These are phyloP conservation scores for Xerocomellus intermedius DNA, from an alignment of 768 basidiomycete genomes.

Conservation along the genomic window DNA sequence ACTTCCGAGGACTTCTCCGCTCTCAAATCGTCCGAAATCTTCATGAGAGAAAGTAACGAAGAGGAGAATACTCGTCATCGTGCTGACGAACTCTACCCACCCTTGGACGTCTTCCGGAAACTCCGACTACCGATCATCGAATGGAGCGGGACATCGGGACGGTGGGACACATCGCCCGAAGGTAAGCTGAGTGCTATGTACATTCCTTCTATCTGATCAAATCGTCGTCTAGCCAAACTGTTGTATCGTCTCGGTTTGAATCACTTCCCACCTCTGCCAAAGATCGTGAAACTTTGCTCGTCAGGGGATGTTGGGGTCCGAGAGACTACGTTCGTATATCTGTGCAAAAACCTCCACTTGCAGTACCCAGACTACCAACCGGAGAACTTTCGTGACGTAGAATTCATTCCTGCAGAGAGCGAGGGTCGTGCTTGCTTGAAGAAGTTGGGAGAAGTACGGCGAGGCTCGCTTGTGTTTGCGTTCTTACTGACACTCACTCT, in stretches of 20 bases:
- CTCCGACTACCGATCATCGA: slow-evolving; percentile 78
- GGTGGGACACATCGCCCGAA: slow-evolving; percentile 78
- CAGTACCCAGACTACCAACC: slow-evolving; percentile 58
- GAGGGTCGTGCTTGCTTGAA: slow-evolving; percentile 50
- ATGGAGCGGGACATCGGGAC: slow-evolving; percentile 72
- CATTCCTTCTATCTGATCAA: background rate
- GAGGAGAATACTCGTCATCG: slow-evolving; percentile 45
- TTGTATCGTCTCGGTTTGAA: slow-evolving; percentile 65
- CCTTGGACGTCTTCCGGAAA: slow-evolving; percentile 60
- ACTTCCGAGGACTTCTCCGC: background rate
- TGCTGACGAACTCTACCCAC: slow-evolving; percentile 81
- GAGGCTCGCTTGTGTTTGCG: background rate
- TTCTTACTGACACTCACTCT: background rate
- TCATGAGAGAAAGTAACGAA: slow-evolving; percentile 18
- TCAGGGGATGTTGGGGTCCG: slow-evolving; percentile 46
- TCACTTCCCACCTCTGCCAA: slow-evolving; percentile 60
- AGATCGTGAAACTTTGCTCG: slow-evolving; percentile 66
- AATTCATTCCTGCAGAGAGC: slow-evolving; percentile 74
- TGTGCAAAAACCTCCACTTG: slow-evolving; percentile 63
- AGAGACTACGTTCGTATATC: slow-evolving; percentile 65
- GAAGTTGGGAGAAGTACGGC: slow-evolving; percentile 56
- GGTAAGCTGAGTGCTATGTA: slow-evolving; percentile 42
- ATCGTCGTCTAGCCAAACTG: slow-evolving; percentile 53
- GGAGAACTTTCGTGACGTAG: slow-evolving; percentile 47
- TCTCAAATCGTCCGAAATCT: background rate